phyloP scores from a whole-genome alignment of 371 early-diverging fungal species.

The Astathelohania contejeani region DNA sequence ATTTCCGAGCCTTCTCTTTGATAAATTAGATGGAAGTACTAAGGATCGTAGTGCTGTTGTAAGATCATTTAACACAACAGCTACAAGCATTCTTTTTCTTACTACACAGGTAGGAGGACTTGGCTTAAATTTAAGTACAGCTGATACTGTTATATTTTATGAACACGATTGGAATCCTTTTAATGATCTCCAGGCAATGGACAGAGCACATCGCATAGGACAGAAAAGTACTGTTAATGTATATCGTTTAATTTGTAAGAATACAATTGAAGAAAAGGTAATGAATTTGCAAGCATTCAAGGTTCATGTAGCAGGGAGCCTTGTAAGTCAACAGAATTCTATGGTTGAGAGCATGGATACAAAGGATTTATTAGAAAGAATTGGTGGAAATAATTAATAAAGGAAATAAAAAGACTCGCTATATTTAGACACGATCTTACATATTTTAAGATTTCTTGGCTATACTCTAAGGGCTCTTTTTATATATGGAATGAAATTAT shows the following conservation, averaged over 20 bases:
- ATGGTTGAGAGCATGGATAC: slow-evolving; percentile 51
- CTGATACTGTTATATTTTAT: slow-evolving; percentile 95
- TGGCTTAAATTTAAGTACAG: slow-evolving; percentile 91
- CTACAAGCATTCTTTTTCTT: slow-evolving; percentile 76
- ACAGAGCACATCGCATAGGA: slow-evolving; percentile 81
- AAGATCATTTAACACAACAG: slow-evolving; percentile 73
- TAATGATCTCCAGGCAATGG: slow-evolving; percentile 84
- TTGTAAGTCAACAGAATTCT: slow-evolving; percentile 86
- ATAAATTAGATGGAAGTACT: slow-evolving; percentile 84
- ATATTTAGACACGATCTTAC: no score
- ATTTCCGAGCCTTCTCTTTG: slow-evolving; percentile 43
- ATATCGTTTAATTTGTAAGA: slow-evolving; percentile 68
- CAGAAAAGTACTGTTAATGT: slow-evolving; percentile 91
- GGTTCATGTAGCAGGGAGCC: slow-evolving; percentile 80
- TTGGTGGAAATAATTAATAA: no score
- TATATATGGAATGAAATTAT: no score
- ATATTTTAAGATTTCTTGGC: no score
- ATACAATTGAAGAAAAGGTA: slow-evolving; percentile 79
- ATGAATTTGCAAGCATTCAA: slow-evolving; percentile 96
- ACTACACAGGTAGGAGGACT: slow-evolving; percentile 94
- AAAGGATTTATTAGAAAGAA: slow-evolving; percentile 46
- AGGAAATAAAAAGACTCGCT: no score
- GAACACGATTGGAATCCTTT: slow-evolving; percentile 99
- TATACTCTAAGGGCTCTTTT: no score
- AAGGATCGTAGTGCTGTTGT: slow-evolving; percentile 75